A percentile compares a stretch with the other conserved stretches of the same genome.
Evolutionary conservation across 371 early-diverging fungal species (phyloP).

Genomic region (Polyrhizophydium stewartii): DNA sequence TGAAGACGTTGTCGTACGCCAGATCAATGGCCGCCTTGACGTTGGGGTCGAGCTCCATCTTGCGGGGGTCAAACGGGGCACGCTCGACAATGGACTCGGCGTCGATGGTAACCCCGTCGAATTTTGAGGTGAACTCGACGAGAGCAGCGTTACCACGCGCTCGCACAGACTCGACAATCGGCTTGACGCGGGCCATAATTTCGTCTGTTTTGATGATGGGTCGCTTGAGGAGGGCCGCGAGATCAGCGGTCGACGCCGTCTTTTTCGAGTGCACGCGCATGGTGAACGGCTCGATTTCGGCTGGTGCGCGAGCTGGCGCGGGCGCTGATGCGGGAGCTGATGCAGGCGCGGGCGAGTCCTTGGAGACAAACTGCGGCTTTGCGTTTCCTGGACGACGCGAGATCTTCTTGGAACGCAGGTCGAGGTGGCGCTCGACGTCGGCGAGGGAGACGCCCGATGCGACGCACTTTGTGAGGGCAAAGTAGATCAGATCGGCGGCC

Average conservation of each 20-base stretch:
- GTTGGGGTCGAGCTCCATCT: slow-evolving; percentile 58
- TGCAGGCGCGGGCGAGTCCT: slow-evolving; percentile 15
- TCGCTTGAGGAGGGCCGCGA: slow-evolving; percentile 68
- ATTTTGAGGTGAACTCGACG: slow-evolving; percentile 77
- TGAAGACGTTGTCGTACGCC: slow-evolving; percentile 87
- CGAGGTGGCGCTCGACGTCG: slow-evolving; percentile 85
- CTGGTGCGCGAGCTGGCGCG: slow-evolving; percentile 7
- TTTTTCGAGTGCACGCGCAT: slow-evolving; percentile 23
- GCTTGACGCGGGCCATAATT: slow-evolving; percentile 79
- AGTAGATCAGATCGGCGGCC: slow-evolving; percentile 95
- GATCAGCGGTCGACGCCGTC: slow-evolving; percentile 39
- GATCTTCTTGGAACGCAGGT: slow-evolving; percentile 77
- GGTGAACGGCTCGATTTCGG: slow-evolving; percentile 15
- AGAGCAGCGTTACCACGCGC: slow-evolving; percentile 83
- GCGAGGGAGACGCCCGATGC: slow-evolving; percentile 72
- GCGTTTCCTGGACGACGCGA: slow-evolving; percentile 91
- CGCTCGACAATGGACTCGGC: slow-evolving; percentile 64
- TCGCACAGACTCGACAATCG: slow-evolving; percentile 85
- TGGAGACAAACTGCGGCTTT: slow-evolving; percentile 62
- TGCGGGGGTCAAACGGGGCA: slow-evolving; percentile 77
- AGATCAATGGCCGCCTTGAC: slow-evolving; percentile 87
- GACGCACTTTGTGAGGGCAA: slow-evolving; percentile 85
- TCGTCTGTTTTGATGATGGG: slow-evolving; percentile 89
- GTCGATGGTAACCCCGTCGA: slow-evolving; percentile 70
- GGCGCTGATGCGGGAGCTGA: slow-evolving; percentile 24